Base-by-base conservation (phyloP, 2,329 filamentous ascomycete species). In the Septoria petroselini region DNA sequence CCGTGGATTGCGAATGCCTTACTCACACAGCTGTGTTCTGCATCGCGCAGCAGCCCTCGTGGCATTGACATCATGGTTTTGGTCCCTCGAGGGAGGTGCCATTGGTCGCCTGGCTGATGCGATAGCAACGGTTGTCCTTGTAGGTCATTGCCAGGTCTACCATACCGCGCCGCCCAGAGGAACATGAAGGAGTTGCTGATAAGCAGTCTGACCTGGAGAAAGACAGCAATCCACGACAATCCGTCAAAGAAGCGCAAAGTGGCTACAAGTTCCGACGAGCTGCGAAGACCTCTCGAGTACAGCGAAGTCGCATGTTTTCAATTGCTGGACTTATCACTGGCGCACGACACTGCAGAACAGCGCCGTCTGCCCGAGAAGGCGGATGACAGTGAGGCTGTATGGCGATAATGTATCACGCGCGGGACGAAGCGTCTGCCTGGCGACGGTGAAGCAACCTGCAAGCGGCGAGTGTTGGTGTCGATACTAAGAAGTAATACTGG, bases 391-490 rank as follows among this genome's bases (percentile, higher is more conserved):
- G 58, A 63, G 19, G 25, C 66, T 18, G 52, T 74, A n/a, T 63
- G 68, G n/a, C 41, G 64, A 25, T 54, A 68, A 21, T 73, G 68
- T 68, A 59, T 48, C 18, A 58, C 62, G n/a, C 50, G 73, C 17
- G 53, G 66, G 6, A 64, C 59, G 1, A 60, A 62, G 14, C 35
- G 60, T 9, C 44, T 66, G 11, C 59, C 63, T 23, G 62, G 61
- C 7, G 55, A 68, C 17, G 64, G 68, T 31, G 66, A 69, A 18
- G 63, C 53, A 4, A 62, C 63, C 41, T 63, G 63, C 53, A 69
- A 70, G 53, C 61, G 68, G 17, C 61, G 68, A 21, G 70, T 65
- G 7, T 72, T 74, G 58, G 70, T 73, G 18, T 18, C 35, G 7
- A 27, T 44, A 4, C 19, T 35, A 18, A 30, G 4, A 33, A 33